These are phyloP conservation scores for Neurospora sublineolata DNA, from an alignment of 495 filamentous ascomycete genomes.

Conservation along the genomic window DNA sequence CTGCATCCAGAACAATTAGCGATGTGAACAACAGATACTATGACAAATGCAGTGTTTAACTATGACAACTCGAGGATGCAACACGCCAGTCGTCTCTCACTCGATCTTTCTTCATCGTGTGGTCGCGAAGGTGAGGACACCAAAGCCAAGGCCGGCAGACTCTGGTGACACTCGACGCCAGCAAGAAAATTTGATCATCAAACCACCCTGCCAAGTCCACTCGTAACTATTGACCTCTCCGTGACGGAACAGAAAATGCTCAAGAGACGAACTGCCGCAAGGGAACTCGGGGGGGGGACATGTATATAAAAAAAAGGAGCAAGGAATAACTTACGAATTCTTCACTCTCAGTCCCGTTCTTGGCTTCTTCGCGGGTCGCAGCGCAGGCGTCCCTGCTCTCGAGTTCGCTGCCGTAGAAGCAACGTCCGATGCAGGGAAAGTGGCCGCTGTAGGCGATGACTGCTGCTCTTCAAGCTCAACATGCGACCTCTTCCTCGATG, in stretches of 20 bases:
- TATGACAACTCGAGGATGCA: neutral
- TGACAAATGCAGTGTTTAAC: neutral
- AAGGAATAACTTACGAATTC: constrained; percentile 49
- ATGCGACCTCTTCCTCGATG: constrained; percentile 33
- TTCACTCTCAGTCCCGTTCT: constrained; percentile 52
- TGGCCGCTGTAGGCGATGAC: constrained; percentile 31
- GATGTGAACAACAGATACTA: constrained; percentile 1
- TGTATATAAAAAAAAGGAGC: neutral
- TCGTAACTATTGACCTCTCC: neutral
- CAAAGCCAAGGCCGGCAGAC: neutral
- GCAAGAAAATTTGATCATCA: neutral
- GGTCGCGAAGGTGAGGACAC: neutral
- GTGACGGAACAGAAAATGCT: neutral
- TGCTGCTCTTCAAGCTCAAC: constrained; percentile 34
- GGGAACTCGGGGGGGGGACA: neutral
- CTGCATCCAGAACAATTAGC: constrained; percentile 17
- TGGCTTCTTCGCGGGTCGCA: constrained; percentile 42
- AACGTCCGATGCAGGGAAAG: constrained; percentile 26
- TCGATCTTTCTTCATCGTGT: neutral
- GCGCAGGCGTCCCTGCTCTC: constrained; percentile 44
- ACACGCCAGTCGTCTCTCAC: neutral
- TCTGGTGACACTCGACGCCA: neutral
- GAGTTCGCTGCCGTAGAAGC: constrained; percentile 37
- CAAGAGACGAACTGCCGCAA: neutral
- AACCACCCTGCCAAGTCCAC: neutral